Conservation (phyloP, 2,329 filamentous ascomycete species). For the Aspergillus brasiliensis region DNA sequence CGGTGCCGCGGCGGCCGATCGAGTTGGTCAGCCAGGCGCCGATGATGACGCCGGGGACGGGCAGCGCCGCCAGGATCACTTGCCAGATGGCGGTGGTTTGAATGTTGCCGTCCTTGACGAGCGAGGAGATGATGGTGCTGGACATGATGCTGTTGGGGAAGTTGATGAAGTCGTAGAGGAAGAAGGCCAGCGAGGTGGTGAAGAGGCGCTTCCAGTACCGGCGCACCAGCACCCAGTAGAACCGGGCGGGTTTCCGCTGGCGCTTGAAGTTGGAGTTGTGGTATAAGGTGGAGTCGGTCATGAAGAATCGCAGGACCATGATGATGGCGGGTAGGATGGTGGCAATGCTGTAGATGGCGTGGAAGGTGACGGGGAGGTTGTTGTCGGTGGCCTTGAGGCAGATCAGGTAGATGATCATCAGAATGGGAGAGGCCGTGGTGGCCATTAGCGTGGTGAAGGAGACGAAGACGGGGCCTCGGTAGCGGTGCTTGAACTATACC, state of each 20-base stretch:
- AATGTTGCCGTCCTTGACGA: slow-evolving; percentile 35
- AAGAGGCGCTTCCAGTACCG: slow-evolving; percentile 33
- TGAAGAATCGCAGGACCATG: slow-evolving; percentile 36
- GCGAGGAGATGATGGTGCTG: slow-evolving; percentile 35
- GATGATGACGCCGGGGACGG: slow-evolving; percentile 37
- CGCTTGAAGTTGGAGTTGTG: slow-evolving; percentile 36
- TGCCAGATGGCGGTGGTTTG: slow-evolving; percentile 40
- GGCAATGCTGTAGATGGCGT: slow-evolving; percentile 36
- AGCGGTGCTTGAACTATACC: slow-evolving; percentile 24
- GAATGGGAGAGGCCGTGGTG: slow-evolving; percentile 35
- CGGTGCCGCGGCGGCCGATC: slow-evolving; percentile 34
- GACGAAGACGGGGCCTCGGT: slow-evolving; percentile 39
- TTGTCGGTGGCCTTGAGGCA: slow-evolving; percentile 39
- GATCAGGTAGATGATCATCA: slow-evolving; percentile 41
- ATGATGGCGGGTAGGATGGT: slow-evolving; percentile 37
- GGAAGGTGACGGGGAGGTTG: slow-evolving; percentile 34
- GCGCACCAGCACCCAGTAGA: slow-evolving; percentile 29
- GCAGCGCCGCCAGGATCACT: slow-evolving; percentile 35
- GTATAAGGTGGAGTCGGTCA: slow-evolving; percentile 38
- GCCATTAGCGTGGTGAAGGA: slow-evolving; percentile 41
- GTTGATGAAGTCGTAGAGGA: slow-evolving; percentile 43
- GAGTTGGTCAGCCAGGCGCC: slow-evolving; percentile 37
- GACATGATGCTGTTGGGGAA: slow-evolving; percentile 43
- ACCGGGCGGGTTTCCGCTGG: slow-evolving; percentile 23
- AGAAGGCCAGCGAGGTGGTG: slow-evolving; percentile 38